Evolutionary conservation across 345 rosid genomes (phyloP).

Genomic region (Eucalyptus cloeziana): DNA sequence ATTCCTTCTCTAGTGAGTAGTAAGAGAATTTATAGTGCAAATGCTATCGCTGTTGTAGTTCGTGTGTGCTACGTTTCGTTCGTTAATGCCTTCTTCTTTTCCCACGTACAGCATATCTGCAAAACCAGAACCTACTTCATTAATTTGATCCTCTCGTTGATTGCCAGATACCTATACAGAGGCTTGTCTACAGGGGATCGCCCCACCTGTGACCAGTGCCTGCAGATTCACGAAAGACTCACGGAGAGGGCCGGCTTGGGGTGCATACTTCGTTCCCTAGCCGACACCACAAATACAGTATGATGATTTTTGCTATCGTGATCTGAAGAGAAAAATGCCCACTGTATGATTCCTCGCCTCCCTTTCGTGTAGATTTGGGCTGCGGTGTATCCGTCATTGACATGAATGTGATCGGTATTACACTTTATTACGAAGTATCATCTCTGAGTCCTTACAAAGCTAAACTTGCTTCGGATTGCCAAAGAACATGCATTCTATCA

Average conservation of each 20-base stretch:
- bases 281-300: conserved; percentile 71
- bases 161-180: conserved; percentile 64
- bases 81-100: background rate
- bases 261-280: conserved; percentile 75
- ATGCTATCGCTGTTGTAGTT: background rate
- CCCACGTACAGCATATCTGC: background rate
- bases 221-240: conserved; percentile 74
- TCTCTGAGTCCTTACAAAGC: background rate
- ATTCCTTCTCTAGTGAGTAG: background rate
- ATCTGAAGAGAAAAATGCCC: background rate
- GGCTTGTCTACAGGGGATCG: conserved; percentile 88
- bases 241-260: conserved; percentile 88
- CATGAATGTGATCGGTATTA: background rate
- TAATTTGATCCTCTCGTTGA: background rate
- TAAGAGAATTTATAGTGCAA: background rate
- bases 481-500: background rate
- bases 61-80: background rate
- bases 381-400: background rate
- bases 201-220: conserved; percentile 84
- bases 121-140: background rate
- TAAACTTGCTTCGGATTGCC: background rate
- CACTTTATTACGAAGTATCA: background rate
- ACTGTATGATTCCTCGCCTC: background rate
- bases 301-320: conserved; percentile 5
- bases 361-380: background rate